Percentiles rank a stretch among this genome's conserved stretches.
phyloP scores from a whole-genome alignment of 2,329 filamentous ascomycete species.

The Aureobasidium sp. region DNA sequence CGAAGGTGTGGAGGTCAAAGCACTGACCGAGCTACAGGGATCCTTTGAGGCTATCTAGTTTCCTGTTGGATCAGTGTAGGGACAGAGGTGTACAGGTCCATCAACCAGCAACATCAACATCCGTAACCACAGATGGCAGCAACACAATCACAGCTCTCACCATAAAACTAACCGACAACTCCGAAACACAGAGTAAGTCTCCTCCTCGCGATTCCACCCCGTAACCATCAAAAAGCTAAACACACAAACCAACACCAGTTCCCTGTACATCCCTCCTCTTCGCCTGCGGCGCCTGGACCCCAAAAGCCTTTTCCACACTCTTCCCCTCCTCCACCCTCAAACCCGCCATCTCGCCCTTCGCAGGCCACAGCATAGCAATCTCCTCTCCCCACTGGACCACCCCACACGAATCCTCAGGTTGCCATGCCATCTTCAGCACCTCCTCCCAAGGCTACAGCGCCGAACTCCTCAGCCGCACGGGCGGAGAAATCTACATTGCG shows the following conservation, averaged over 20 bases:
- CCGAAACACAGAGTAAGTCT: background rate
- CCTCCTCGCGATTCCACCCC: slow-evolving; percentile 33
- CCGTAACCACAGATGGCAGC: slow-evolving; percentile 42
- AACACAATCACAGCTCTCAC: slow-evolving; percentile 32
- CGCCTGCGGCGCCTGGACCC: slow-evolving; percentile 63
- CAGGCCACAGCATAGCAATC: slow-evolving; percentile 64
- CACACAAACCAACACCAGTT: slow-evolving; percentile 31
- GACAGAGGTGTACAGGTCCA: slow-evolving; percentile 56
- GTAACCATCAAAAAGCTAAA: too few relatives aligned
- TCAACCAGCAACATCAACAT: slow-evolving; percentile 51
- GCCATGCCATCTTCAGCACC: slow-evolving; percentile 61
- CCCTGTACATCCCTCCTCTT: slow-evolving; percentile 59
- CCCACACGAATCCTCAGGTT: slow-evolving; percentile 38
- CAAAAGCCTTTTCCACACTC: slow-evolving; percentile 52
- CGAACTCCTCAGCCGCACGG: slow-evolving; percentile 59
- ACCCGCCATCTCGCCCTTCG: slow-evolving; percentile 53
- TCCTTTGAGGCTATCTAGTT: slow-evolving; percentile 56
- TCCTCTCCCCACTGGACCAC: slow-evolving; percentile 47
- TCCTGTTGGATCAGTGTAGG: slow-evolving; percentile 51
- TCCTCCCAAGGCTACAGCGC: slow-evolving; percentile 52
- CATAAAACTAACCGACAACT: background rate
- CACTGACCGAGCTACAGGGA: slow-evolving; percentile 40
- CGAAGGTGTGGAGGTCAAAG: background rate
- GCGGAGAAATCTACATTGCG: slow-evolving; percentile 63
- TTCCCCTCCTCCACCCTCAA: slow-evolving; percentile 48